phyloP scores from a whole-genome alignment of 2,329 filamentous ascomycete species.

The Neofusicoccum laricinum region DNA sequence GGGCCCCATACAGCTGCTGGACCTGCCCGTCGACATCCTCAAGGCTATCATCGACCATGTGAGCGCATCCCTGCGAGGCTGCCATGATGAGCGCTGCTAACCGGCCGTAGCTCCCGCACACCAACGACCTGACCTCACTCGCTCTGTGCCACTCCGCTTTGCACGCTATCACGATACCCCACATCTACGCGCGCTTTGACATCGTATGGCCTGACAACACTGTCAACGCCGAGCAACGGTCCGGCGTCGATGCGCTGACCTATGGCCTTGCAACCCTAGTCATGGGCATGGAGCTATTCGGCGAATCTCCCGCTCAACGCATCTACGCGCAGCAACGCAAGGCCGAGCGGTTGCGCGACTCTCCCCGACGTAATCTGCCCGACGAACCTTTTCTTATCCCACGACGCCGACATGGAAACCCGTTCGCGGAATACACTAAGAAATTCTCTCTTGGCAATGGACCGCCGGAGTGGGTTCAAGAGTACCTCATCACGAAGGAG shows the following conservation, averaged over 20 bases:
- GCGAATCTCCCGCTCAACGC: slow-evolving; percentile 43
- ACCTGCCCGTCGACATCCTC: slow-evolving; percentile 74
- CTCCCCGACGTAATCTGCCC: neutral
- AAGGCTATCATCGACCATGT: slow-evolving; percentile 78
- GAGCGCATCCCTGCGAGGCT: slow-evolving; percentile 5
- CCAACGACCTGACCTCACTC: slow-evolving; percentile 76
- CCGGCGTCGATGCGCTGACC: slow-evolving; percentile 77
- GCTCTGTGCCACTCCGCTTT: slow-evolving; percentile 76
- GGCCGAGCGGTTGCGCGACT: neutral
- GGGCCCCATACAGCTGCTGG: slow-evolving; percentile 63
- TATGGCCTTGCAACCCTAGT: slow-evolving; percentile 79
- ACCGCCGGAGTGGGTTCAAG: slow-evolving; percentile 71
- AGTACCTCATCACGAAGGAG: slow-evolving; percentile 80
- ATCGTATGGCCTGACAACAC: slow-evolving; percentile 81
- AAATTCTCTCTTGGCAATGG: slow-evolving; percentile 87
- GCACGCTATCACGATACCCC: slow-evolving; percentile 70
- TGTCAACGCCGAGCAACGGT: slow-evolving; percentile 61
- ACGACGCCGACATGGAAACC: slow-evolving; percentile 60
- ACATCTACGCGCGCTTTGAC: slow-evolving; percentile 82
- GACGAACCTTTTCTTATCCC: slow-evolving; percentile 33
- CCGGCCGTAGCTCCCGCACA: slow-evolving; percentile 66
- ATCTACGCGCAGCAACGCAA: slow-evolving; percentile 15
- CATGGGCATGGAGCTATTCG: slow-evolving; percentile 65
- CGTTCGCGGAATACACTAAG: slow-evolving; percentile 74
- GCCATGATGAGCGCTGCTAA: slow-evolving; percentile 6